Conservation (phyloP, 2,329 filamentous ascomycete species). For the Alternaria solani region DNA sequence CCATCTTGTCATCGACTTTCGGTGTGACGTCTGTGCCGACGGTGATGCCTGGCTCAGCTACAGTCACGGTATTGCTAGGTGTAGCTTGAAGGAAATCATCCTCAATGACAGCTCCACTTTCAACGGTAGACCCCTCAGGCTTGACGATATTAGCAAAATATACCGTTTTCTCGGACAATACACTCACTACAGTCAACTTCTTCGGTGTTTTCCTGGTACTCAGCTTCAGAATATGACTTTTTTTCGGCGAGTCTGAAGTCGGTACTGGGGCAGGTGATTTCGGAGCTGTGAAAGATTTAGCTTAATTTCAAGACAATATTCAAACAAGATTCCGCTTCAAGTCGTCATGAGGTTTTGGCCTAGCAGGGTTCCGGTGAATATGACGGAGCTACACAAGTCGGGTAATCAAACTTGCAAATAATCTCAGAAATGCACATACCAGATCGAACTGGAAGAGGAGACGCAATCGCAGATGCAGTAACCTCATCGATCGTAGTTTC, state of each 20-base stretch:
- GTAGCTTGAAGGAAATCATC: slow-evolving; percentile 13
- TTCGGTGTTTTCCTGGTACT: slow-evolving; percentile 31
- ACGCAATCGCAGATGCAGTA: slow-evolving; percentile 21
- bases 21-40: slow-evolving; percentile 7
- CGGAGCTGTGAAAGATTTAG: slow-evolving; percentile 22
- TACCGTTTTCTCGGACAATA: slow-evolving; percentile 1
- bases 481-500: slow-evolving; percentile 24
- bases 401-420: not conserved
- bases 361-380: slow-evolving; percentile 7
- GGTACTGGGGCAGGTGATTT: slow-evolving; percentile 14
- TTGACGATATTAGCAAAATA: slow-evolving; percentile 19
- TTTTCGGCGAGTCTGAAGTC: slow-evolving; percentile 28
- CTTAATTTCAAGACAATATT: slow-evolving; percentile 2
- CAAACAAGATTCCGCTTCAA: not conserved
- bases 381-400: not conserved
- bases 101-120: slow-evolving; percentile 15
- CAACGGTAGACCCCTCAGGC: slow-evolving; percentile 28
- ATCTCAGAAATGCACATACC: slow-evolving; percentile 31
- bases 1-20: slow-evolving; percentile 5
- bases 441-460: slow-evolving; percentile 35
- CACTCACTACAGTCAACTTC: slow-evolving; percentile 34
- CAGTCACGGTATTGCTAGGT: slow-evolving; percentile 8
- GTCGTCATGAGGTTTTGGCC: slow-evolving; percentile 6
- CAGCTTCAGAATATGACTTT: slow-evolving; percentile 32
- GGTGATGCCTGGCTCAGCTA: slow-evolving; percentile 9